phyloP scores from a whole-genome alignment of 331 rosid genomes.

The Quercus tomentella region DNA sequence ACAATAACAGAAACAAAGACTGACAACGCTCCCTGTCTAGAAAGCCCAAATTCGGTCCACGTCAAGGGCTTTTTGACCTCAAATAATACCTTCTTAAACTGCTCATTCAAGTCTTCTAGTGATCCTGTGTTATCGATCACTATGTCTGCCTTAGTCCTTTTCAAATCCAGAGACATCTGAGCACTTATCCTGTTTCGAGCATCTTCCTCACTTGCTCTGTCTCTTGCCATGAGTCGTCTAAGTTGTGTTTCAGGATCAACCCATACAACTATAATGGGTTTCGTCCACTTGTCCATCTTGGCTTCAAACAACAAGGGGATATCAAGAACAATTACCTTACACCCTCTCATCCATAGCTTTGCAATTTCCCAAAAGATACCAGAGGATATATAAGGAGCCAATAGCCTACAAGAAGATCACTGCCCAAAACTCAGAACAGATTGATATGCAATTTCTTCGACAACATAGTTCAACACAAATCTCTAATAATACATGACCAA shows the following conservation, averaged over 20 bases:
- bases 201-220: constrained; percentile 55
- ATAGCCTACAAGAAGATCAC: constrained; percentile 43
- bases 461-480: neutral
- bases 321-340: constrained; percentile 75
- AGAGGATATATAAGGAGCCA: constrained; percentile 77
- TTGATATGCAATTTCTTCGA: neutral
- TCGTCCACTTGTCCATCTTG: constrained; percentile 75
- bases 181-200: constrained; percentile 58
- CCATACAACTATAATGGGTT: constrained; percentile 81
- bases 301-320: constrained; percentile 82
- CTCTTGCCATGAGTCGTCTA: constrained; percentile 63
- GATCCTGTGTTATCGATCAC: constrained; percentile 74
- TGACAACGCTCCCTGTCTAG: constrained; percentile 56
- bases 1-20: constrained; percentile 37
- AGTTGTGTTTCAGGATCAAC: constrained; percentile 81
- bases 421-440: constrained; percentile 11
- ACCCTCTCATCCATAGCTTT: constrained; percentile 79
- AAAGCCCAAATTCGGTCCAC: constrained; percentile 70
- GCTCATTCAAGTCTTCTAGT: constrained; percentile 55
- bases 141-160: constrained; percentile 58
- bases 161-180: constrained; percentile 74
- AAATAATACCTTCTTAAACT: constrained; percentile 46
- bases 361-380: constrained; percentile 71
- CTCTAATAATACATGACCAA: neutral
- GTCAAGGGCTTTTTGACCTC: constrained; percentile 67